Evolutionary conservation across 2,329 filamentous ascomycete genomes (phyloP), one percentile per base, ranked within the genome.

Genomic region (Pestalotiopsis sp.): DNA sequence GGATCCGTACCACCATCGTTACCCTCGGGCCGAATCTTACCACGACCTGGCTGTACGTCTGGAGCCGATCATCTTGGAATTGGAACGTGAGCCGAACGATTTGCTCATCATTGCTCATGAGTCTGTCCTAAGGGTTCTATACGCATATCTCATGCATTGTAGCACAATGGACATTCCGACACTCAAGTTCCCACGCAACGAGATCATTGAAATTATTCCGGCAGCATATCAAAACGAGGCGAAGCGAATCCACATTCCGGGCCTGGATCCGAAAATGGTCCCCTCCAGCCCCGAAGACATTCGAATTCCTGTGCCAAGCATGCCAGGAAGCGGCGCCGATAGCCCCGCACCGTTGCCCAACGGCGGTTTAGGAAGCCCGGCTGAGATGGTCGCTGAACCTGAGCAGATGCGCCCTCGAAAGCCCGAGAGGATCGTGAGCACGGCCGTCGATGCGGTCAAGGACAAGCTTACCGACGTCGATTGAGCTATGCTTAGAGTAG

Each of bases 131-230:
- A 93, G 96, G 58, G 96, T 99, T 27, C 87, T 99, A 3, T 99
- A 99, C 78, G 95, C 95, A 27, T 99, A 99, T 80, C 86, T 99
- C 52, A 99, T 99, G 96, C 96, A 97, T 74, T 98, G 96, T 82
- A 96, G 95, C 78, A 95, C 97, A 9, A 92, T 92, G 80, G 94
- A 97, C 77, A 99, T 99, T 71, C 96, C 96, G 4, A 92, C 91
- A 74, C 89, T 99, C 70, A 93, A 94, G 73, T 99, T 99, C 76
- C 96, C 96, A 4, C 92, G 96, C 58, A 92, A 99, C 78, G 94
- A 99, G 79, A 98, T 99, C 77, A 97, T 99, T 73, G 96, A 99
- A 85, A 98, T 99, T 78, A 97, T 98, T 69, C 97, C 96, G 3
- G 95, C 95, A 20, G 95, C 94, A 39, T 99, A 99, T 82, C 96